Base-by-base conservation (phyloP, 176 grass and related monocot species). In the Phoenix dactylifera region DNA sequence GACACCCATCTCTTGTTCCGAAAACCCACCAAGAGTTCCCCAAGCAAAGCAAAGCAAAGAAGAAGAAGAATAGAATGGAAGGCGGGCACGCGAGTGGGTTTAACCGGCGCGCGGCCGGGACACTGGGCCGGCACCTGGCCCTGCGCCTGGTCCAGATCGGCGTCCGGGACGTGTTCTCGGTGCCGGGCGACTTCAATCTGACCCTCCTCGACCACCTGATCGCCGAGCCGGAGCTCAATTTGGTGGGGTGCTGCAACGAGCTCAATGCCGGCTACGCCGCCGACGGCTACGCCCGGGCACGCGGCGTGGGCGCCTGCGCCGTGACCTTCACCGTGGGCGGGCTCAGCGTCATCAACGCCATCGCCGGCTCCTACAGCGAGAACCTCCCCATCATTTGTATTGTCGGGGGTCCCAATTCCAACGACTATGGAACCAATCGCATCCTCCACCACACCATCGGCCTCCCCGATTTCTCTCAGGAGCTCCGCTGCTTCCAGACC, bases 381-480 rank as follows among this genome's bases (percentile, higher is more conserved):
- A 65, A 65, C 22, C 62, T 65, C 20, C 62, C 62, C 44, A 26
- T 65, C 62, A 51, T 65, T 22, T 65, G 49, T 48, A 51, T 65
- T 19, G 62, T 65, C 48, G 48, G 62, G 48, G 62, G 62, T 5
- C 62, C 62, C 48, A 65, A 65, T 18, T 52, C 62, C 62, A 65
- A 65, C 62, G 62, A 65, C 22, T 65, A 65, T 48, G 62, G 62
- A 48, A 65, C 62, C 62, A 65, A 65, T 32, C 62, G 62, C 62
- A 65, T 65, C 62, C 48, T 65, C 48, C 62, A 65, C 48, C 62
- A 65, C 62, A 65, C 62, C 62, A 65, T 65, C 62, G 62, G 62
- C 15, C 62, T 65, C 48, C 48, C 62, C 12, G 62, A 65, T 22
- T 65, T 65, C 44, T 25, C 62, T 22, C 62, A 52, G 62, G 62